Conservation (phyloP, 139 green algal genomes). For the Pseudopediastrum boryanum region DNA sequence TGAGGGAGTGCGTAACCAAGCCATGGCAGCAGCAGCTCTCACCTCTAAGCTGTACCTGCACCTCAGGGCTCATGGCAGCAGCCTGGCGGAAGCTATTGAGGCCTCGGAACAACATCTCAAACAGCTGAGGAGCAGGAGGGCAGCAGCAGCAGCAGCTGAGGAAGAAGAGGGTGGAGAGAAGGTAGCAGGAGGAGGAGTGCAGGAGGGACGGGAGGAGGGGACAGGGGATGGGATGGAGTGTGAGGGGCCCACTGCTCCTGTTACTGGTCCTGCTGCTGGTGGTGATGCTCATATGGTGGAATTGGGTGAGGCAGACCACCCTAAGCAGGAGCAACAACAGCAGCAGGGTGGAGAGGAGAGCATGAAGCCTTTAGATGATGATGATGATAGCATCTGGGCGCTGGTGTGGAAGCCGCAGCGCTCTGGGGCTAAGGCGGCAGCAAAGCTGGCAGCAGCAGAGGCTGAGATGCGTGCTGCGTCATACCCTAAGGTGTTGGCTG, state of each 20-base stretch:
- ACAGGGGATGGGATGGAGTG: too few relatives aligned
- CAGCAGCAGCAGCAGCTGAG: neutral
- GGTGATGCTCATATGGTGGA: too few relatives aligned
- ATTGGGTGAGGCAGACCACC: too few relatives aligned
- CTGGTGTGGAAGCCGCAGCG: constrained; percentile 16
- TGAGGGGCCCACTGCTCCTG: too few relatives aligned
- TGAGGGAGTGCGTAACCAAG: neutral
- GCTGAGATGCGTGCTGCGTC: neutral
- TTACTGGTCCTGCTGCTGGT: too few relatives aligned
- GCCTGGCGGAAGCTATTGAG: neutral
- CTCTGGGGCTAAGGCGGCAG: constrained; percentile 6
- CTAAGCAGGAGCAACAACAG: too few relatives aligned
- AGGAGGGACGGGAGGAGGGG: too few relatives aligned
- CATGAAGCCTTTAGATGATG: too few relatives aligned
- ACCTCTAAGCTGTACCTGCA: constrained; percentile 13
- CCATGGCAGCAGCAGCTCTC: constrained; percentile 20
- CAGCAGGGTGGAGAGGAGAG: too few relatives aligned
- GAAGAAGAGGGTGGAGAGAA: too few relatives aligned
- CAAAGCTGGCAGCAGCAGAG: neutral
- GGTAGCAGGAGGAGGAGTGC: too few relatives aligned
- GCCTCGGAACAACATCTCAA: neutral
- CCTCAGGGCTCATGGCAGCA: constrained; percentile 26
- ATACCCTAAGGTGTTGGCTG: constrained; percentile 29
- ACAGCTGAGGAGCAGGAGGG: neutral
- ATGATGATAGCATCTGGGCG: constrained; percentile 28